These are phyloP conservation scores for Naganishia sp. DNA, from an alignment of 1,284 basidiomycete genomes.

Conservation along the genomic window DNA sequence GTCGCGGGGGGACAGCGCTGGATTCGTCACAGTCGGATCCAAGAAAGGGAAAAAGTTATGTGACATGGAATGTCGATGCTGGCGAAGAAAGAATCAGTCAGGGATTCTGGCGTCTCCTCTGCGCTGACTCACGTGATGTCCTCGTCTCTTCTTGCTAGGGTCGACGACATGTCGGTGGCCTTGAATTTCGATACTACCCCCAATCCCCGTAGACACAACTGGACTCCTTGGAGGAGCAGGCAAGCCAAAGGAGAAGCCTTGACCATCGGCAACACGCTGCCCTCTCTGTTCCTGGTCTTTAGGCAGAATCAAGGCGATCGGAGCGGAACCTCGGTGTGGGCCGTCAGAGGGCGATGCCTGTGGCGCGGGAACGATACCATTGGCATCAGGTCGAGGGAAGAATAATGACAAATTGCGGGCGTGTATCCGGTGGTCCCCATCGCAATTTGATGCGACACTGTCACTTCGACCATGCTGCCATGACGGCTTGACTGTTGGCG, in stretches of 20 bases:
- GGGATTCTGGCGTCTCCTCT: conserved; percentile 41
- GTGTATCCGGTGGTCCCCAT: conserved; percentile 63
- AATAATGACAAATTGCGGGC: conserved; percentile 86
- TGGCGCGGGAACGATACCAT: conserved; percentile 36
- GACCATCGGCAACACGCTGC: conserved; percentile 52
- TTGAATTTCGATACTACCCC: conserved; percentile 38
- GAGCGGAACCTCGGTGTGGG: conserved; percentile 52
- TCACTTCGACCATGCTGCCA: conserved; percentile 15
- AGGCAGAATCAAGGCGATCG: conserved; percentile 58
- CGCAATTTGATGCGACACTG: conserved; percentile 13
- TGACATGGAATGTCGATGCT: conserved; percentile 86
- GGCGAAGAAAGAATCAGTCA: conserved; percentile 80
- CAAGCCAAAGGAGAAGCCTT: conserved; percentile 67
- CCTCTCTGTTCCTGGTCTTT: conserved; percentile 46
- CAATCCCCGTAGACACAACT: conserved; percentile 8
- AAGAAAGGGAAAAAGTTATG: conserved; percentile 91
- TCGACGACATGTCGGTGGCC: conserved; percentile 40
- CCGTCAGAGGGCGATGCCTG: conserved; percentile 31
- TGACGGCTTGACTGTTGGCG: conserved; percentile 22
- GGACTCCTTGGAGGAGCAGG: conserved; percentile 50
- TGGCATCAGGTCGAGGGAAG: conserved; percentile 77
- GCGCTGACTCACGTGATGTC: conserved; percentile 64
- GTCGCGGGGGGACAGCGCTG: conserved; percentile 35
- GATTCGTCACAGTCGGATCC: conserved; percentile 60
- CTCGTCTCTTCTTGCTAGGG: conserved; percentile 58